Conservation (phyloP, 352 stramenopile species). For the Globisporangium lucens region DNA sequence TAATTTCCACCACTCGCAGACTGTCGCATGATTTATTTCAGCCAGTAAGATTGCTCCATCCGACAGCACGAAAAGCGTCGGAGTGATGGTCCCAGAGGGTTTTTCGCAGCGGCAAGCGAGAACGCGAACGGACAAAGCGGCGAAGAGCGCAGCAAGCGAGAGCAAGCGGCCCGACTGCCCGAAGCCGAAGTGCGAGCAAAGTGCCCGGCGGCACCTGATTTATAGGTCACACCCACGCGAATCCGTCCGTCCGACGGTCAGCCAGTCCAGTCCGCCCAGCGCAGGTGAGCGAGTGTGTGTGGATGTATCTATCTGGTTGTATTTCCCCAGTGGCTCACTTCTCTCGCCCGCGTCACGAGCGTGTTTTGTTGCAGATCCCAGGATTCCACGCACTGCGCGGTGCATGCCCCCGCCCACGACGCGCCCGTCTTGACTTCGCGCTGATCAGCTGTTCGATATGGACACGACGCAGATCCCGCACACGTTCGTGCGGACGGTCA, state of each 20-base stretch:
- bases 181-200: neutral
- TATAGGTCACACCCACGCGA: constrained; percentile 4
- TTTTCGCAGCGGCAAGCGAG: constrained; percentile 7
- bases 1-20: constrained; percentile 7
- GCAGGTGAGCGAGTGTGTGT: neutral
- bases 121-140: constrained; percentile 17
- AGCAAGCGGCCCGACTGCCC: constrained; percentile 1
- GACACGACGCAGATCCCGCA: constrained; percentile 57
- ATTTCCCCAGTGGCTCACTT: neutral
- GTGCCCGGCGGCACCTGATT: constrained; percentile 8
- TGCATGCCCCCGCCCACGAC: neutral
- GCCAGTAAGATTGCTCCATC: neutral
- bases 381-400: constrained; percentile 1
- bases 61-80: no score
- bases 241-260: neutral
- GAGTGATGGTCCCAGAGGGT: constrained; percentile 2
- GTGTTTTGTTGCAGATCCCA: constrained; percentile 2
- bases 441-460: constrained; percentile 14
- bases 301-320: neutral
- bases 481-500: constrained; percentile 83
- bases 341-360: neutral
- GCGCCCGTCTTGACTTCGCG: neutral
- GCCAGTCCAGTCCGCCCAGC: neutral
- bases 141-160: constrained; percentile 10
- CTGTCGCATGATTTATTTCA: constrained; percentile 11